These are phyloP conservation scores for Phascolomyces articulosus DNA, from an alignment of 371 early-diverging fungal genomes.

Conservation along the genomic window DNA sequence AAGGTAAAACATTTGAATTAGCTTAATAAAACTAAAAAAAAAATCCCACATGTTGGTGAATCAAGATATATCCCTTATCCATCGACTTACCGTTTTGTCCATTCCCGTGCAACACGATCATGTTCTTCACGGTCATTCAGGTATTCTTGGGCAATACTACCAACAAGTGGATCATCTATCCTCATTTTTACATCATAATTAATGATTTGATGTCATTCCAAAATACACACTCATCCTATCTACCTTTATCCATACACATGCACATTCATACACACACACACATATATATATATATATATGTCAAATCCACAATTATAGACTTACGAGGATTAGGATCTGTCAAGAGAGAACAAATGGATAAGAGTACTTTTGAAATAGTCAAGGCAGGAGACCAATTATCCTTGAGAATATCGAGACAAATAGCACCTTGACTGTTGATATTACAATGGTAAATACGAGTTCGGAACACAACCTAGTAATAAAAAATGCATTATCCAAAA, in stretches of 20 bases:
- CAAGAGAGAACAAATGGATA: slow-evolving; percentile 97
- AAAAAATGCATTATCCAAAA: no score
- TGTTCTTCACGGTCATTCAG: slow-evolving; percentile 86
- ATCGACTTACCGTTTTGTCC: slow-evolving; percentile 78
- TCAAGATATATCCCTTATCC: no score
- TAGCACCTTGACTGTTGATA: slow-evolving; percentile 98
- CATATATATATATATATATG: background rate
- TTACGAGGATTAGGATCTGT: slow-evolving; percentile 97
- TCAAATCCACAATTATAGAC: slow-evolving; percentile 9
- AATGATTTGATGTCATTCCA: no score
- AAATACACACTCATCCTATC: no score
- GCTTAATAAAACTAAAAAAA: no score
- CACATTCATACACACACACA: background rate
- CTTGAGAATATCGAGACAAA: slow-evolving; percentile 97
- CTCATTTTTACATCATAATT: no score
- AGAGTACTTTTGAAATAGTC: slow-evolving; percentile 96
- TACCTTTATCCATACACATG: background rate
- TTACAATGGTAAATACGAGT: slow-evolving; percentile 99
- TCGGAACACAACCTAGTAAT: slow-evolving; percentile 85
- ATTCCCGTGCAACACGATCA: slow-evolving; percentile 91
- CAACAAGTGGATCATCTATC: slow-evolving; percentile 91
- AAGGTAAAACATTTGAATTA: no score
- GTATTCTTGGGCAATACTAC: slow-evolving; percentile 92
- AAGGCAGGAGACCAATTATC: slow-evolving; percentile 99
- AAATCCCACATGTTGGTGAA: no score